Evolutionary conservation across 208 protist genomes (phyloP), one percentile per base, ranked within the genome.

Genomic region (Crithidia mellificae): DNA sequence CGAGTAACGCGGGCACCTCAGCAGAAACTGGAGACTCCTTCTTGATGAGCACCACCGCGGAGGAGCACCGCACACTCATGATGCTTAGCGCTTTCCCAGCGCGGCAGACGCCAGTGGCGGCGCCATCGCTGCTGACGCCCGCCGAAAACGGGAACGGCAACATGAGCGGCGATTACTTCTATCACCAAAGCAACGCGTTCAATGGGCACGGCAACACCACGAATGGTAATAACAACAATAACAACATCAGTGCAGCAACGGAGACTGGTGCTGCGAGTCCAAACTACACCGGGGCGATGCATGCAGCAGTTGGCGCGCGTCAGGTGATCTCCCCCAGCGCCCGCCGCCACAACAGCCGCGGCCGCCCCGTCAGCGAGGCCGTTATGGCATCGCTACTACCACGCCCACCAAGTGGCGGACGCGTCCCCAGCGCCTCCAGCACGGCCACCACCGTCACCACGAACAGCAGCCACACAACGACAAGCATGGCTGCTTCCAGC

Each of bases 31-130:
- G 46, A 22, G 59, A 65, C 32, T 55, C 44, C 29, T 55, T 53
- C 14, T 17, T 65, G 6, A 65, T 22, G 15, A 65, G 20, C 59
- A 14, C 46, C 2, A 65, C n/a, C n/a, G n/a, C n/a, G 20, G 59
- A 55, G 3, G 59, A 55, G 32, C 25, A 55, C 34, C 59, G 59
- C 59, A 55, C 34, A 34, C 32, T 55, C 32, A 65, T 65, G 59
- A 55, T 55, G 46, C 47, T 65, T 17, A 65, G 46, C 22, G 59
- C 47, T 6, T 65, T 65, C 15, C n/a, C 59, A 7, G 20, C 32
- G 2, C 44, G 59, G 1, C 59, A 65, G 22, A 55, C 59, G 5
- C 59, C 59, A 9, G 46, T 65, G 2, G 47, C 46, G 5, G 32
- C 59, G 2, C 59, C 59, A 6, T 55, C 46, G 59, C 59, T 65